A percentile compares a stretch with the other conserved stretches of the same genome.
Conservation (phyloP, 805 yeast genomes). For the Starmerella asiatica region DNA sequence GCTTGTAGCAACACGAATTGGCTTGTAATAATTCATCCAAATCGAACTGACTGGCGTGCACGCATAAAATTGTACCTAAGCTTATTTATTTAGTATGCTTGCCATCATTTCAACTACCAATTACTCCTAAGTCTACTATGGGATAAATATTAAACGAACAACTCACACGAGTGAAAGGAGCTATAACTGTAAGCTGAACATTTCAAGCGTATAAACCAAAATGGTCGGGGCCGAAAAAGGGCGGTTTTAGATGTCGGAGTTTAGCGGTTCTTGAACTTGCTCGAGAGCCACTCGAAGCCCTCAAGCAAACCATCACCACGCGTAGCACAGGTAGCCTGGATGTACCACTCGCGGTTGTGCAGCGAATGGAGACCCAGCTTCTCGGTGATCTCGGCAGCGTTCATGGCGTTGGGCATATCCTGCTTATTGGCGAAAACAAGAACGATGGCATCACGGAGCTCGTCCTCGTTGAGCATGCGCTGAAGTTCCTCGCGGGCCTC, state of each 20-base stretch:
- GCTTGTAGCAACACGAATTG: too few relatives aligned
- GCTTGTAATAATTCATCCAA: too few relatives aligned
- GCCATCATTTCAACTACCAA: too few relatives aligned
- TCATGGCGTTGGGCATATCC: conserved; percentile 98
- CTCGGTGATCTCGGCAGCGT: conserved; percentile 96
- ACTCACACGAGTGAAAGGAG: background rate
- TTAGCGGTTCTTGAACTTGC: conserved; percentile 58
- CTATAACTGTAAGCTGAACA: too few relatives aligned
- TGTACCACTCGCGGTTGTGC: conserved; percentile 98
- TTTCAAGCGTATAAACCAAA: too few relatives aligned
- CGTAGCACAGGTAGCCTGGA: conserved; percentile 97
- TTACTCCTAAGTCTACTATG: too few relatives aligned
- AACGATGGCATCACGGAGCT: conserved; percentile 88
- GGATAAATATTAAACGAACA: background rate
- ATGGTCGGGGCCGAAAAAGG: too few relatives aligned
- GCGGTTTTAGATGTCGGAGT: too few relatives aligned
- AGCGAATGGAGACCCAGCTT: conserved; percentile 92
- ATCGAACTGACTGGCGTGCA: too few relatives aligned
- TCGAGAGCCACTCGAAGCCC: conserved; percentile 94
- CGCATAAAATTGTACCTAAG: too few relatives aligned
- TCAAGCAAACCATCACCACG: conserved; percentile 97
- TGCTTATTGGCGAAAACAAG: conserved; percentile 96
- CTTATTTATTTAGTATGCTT: too few relatives aligned
- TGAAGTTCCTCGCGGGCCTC: conserved; percentile 98
- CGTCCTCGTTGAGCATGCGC: conserved; percentile 97